Conservation (phyloP, 1,284 basidiomycete species). For the Gomphus bonarii region DNA sequence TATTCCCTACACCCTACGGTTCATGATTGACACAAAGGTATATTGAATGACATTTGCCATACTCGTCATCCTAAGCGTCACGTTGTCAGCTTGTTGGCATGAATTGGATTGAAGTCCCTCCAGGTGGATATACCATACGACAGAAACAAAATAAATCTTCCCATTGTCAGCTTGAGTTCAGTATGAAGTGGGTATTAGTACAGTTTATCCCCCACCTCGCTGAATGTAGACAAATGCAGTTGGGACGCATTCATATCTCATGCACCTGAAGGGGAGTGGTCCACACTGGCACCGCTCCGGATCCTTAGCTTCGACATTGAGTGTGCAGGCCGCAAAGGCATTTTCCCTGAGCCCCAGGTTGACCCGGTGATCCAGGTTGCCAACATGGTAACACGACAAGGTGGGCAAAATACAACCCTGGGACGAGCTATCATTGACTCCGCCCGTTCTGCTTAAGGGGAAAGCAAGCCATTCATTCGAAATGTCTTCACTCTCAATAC, state of each 20-base stretch:
- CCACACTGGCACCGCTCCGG: conserved; percentile 80
- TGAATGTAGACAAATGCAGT: conserved; percentile 30
- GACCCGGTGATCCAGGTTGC: conserved; percentile 97
- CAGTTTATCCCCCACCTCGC: not conserved
- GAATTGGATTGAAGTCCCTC: conserved; percentile 93
- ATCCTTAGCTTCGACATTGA: conserved; percentile 96
- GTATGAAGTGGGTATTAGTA: conserved; percentile 44
- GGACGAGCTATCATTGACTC: not conserved
- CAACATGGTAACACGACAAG: conserved; percentile 94
- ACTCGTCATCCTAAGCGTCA: not conserved
- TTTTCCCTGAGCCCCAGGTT: conserved; percentile 81
- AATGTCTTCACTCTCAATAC: conserved; percentile 95
- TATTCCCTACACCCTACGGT: conserved; percentile 78
- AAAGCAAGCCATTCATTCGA: conserved; percentile 83
- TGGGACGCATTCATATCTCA: conserved; percentile 82
- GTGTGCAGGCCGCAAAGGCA: conserved; percentile 90
- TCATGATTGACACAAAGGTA: conserved; percentile 94
- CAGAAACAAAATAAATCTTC: conserved; percentile 54
- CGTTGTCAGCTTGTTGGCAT: conserved; percentile 75
- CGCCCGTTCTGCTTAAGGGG: conserved; percentile 45
- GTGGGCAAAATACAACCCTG: conserved; percentile 29
- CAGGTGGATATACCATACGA: conserved; percentile 65
- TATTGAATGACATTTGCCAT: conserved; percentile 7
- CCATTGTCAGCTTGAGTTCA: conserved; percentile 80
- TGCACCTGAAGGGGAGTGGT: conserved; percentile 83